A percentile compares a stretch with the other conserved stretches of the same genome.
Evolutionary conservation across 805 yeast species (phyloP).

Genomic region (Monosporozyma servazzii): DNA sequence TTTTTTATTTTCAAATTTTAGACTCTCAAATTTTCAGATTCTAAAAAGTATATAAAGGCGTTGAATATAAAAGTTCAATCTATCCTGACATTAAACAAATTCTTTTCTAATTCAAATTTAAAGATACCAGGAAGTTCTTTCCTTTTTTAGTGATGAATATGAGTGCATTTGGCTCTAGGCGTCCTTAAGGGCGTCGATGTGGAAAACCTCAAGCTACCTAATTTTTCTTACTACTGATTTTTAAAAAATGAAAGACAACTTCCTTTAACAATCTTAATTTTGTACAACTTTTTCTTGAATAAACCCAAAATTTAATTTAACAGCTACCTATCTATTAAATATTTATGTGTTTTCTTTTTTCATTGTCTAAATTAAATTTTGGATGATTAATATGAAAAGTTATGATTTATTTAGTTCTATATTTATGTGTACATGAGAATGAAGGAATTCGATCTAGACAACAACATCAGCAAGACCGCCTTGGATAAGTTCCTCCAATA

Average conservation of each 20-base stretch:
- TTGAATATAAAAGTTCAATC: background rate
- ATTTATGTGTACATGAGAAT: background rate
- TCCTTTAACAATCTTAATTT: background rate
- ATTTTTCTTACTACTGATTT: conserved; percentile 52
- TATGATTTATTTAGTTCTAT: background rate
- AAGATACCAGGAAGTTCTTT: conserved; percentile 26
- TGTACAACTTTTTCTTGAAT: background rate
- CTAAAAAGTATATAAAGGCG: conserved; percentile 13
- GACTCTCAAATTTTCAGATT: background rate
- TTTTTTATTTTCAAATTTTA: background rate
- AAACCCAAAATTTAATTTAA: too few species aligned
- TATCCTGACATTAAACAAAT: background rate
- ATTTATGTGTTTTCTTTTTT: background rate
- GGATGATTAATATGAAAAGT: background rate
- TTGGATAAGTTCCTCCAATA: conserved; percentile 32
- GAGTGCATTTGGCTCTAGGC: conserved; percentile 99
- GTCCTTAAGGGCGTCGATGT: conserved; percentile 63
- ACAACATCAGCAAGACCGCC: conserved; percentile 16
- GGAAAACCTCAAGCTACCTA: conserved; percentile 99
- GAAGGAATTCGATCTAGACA: conserved; percentile 6
- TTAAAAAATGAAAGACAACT: conserved; percentile 4
- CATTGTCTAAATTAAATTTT: too few species aligned
- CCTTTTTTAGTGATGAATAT: conserved; percentile 61
- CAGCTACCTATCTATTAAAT: background rate
- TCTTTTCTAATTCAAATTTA: background rate